phyloP scores from a whole-genome alignment of 1,284 basidiomycete species.

The Leccinum pachyderme region DNA sequence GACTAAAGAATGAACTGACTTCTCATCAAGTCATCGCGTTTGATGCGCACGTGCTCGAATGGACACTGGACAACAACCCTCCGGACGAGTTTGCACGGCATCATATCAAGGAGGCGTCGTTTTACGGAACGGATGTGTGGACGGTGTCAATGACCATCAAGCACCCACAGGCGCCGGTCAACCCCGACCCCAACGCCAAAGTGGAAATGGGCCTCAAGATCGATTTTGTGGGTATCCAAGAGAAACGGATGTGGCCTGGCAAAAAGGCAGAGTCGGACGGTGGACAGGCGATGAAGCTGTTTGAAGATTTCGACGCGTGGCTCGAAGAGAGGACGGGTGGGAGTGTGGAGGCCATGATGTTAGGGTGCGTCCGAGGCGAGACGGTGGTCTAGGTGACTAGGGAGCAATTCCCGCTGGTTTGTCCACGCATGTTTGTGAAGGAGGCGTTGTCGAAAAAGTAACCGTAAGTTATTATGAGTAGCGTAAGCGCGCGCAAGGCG shows the following conservation, averaged over 20 bases:
- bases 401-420: background rate
- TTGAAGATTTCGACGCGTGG: slow-evolving; percentile 68
- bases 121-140: slow-evolving; percentile 75
- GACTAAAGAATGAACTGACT: background rate
- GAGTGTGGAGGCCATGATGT: slow-evolving; percentile 60
- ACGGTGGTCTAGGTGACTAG: slow-evolving; percentile 30
- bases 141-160: slow-evolving; percentile 69
- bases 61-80: slow-evolving; percentile 79
- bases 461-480: no score
- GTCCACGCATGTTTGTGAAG: background rate
- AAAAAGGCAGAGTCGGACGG: slow-evolving; percentile 55
- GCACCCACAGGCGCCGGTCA: slow-evolving; percentile 34
- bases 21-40: slow-evolving; percentile 75
- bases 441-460: no score
- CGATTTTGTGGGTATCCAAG: slow-evolving; percentile 71
- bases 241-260: slow-evolving; percentile 77
- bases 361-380: slow-evolving; percentile 70
- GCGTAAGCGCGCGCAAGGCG: background rate
- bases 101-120: slow-evolving; percentile 88
- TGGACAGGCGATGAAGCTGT: slow-evolving; percentile 62
- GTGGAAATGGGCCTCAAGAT: slow-evolving; percentile 38
- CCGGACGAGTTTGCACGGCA: slow-evolving; percentile 77
- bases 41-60: slow-evolving; percentile 85
- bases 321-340: slow-evolving; percentile 55
- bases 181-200: slow-evolving; percentile 1